Base-by-base conservation (phyloP, 2,329 filamentous ascomycete species). In the Trichophyton schoenleinii region DNA sequence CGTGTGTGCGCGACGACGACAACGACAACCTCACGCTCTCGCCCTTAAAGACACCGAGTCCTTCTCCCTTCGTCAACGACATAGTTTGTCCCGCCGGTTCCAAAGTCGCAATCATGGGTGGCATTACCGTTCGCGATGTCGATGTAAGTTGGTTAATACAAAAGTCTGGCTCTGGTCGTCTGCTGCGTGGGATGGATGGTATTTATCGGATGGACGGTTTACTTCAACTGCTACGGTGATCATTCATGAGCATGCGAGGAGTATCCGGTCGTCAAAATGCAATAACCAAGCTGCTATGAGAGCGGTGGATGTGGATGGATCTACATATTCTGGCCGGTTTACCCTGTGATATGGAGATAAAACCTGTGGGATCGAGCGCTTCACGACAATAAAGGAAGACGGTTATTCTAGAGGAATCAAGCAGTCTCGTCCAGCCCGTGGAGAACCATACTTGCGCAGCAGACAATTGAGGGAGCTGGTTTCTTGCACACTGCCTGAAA, bases 111-210 rank as follows among this genome's bases (percentile, higher is more conserved):
- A 84, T 77, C 74, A 86, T 86, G 83, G 80, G 81, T 77, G 83
- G 83, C 77, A 83, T 86, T 75, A 80, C 78, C 72, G 83, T 86
- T 78, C 82, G 82, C 75, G 83, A 85, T 80, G 83, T 86, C 75
- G 81, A 83, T 74, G 80, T 82, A 78, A 73, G 78, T 65, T 58
- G 60, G 58, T 63, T 70, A 55, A 13, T 3, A 38, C 58, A 20
- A 38, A 34, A 44, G 41, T 28, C 53, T 34, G 34, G 34, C 15
- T 28, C 6, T 25, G 9, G 38, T 58, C 3, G 18, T 53, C 52
- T 42, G 57, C 57, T 58, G 25, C 41, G 36, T 58, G 57, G 57
- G 22, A 36, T 18, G 31, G 36, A 34, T 25, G 13, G 53, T n/a
- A n/a, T 13, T n/a, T 31, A 2, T 28, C 46, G 22, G 22, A 13